These are phyloP conservation scores for Phytophthora uliginosa DNA, from an alignment of 352 stramenopile genomes.

Conservation along the genomic window DNA sequence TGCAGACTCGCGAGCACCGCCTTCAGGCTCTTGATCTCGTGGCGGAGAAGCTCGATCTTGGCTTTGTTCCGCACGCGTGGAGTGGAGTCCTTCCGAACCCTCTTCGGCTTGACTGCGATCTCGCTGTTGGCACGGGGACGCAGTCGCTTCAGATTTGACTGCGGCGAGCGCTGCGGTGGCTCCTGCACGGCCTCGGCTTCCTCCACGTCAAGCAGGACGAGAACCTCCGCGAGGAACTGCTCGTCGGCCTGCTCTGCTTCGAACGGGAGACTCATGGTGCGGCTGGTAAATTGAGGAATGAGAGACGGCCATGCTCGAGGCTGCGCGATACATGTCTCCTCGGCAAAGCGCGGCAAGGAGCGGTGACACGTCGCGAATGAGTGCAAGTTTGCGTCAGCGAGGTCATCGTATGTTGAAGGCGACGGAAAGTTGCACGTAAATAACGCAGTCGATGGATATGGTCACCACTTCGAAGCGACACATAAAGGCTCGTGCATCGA, in stretches of 20 bases:
- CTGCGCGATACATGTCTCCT: constrained; percentile 15
- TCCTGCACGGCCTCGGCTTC: constrained; percentile 3
- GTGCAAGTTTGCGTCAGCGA: constrained; percentile 28
- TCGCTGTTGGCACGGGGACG: constrained; percentile 11
- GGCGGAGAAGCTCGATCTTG: constrained; percentile 34
- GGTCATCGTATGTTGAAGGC: background rate
- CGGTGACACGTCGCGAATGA: constrained; percentile 4
- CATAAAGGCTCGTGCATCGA: too few species aligned
- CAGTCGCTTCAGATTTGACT: constrained; percentile 7
- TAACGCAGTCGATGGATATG: background rate
- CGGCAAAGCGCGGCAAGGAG: background rate
- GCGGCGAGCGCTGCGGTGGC: background rate
- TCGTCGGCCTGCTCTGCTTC: constrained; percentile 9
- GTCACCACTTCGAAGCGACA: background rate
- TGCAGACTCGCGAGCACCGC: constrained; percentile 28
- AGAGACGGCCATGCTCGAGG: background rate
- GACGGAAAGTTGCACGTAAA: constrained; percentile 13
- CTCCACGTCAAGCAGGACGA: constrained; percentile 27
- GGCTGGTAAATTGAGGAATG: constrained; percentile 19
- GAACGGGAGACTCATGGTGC: constrained; percentile 15
- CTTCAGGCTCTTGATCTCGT: constrained; percentile 28
- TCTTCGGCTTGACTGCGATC: constrained; percentile 2
- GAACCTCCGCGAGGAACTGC: constrained; percentile 29
- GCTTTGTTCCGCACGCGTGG: constrained; percentile 33
- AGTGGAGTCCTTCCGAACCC: constrained; percentile 9